These are phyloP conservation scores for Trypanosoma avium DNA, from an alignment of 208 protist genomes.

Conservation along the genomic window DNA sequence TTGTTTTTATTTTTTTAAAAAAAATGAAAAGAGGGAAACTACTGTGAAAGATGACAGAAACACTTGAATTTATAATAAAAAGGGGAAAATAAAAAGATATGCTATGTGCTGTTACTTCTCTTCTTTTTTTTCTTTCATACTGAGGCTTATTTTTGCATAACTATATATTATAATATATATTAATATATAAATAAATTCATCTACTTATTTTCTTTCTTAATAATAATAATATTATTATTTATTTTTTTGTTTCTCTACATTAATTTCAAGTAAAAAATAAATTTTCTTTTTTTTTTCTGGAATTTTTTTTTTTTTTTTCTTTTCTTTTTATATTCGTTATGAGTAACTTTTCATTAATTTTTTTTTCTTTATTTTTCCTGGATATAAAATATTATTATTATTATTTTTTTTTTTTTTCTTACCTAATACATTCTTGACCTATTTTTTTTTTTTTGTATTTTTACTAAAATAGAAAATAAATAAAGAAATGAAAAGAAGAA, in stretches of 20 bases:
- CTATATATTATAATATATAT: no score
- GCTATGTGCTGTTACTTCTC: background rate
- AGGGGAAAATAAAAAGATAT: background rate
- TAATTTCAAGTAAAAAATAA: no score
- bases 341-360: slow-evolving; percentile 4
- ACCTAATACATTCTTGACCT: no score
- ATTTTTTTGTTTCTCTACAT: background rate
- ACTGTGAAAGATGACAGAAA: slow-evolving; percentile 13
- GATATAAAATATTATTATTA: no score
- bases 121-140: background rate
- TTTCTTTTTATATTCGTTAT: background rate
- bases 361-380: slow-evolving; percentile 14
- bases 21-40: no score
- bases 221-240: slow-evolving; percentile 1
- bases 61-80: background rate
- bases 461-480: no score
- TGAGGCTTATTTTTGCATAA: background rate
- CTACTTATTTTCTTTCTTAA: background rate
- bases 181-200: no score
- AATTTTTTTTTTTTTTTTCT: background rate
- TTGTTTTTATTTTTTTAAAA: background rate
- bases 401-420: no score
- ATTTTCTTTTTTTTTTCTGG: slow-evolving; percentile 14
- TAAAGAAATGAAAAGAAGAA: no score
- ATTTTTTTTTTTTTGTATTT: no score